Percentiles rank a stretch among this genome's conserved stretches.
phyloP scores from a whole-genome alignment of 1,139 yeast species.

The Maudiozyma humilis region DNA sequence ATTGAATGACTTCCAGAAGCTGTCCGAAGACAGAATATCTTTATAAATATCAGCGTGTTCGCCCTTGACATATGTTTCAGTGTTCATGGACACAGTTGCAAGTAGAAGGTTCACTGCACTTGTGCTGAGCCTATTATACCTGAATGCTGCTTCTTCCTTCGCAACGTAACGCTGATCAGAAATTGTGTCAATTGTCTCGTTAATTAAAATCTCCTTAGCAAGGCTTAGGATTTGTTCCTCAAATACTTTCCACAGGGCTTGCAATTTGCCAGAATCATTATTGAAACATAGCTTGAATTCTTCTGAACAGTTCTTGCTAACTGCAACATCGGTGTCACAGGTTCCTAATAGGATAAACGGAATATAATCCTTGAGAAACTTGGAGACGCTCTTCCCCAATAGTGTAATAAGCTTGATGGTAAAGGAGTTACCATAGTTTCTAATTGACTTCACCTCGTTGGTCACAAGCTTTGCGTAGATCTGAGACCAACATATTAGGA shows the following conservation, averaged over 20 bases:
- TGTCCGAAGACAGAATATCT: conserved; percentile 16
- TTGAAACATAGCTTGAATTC: conserved; percentile 50
- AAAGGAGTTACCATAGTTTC: conserved; percentile 53
- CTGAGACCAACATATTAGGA: conserved; percentile 66
- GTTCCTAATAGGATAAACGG: conserved; percentile 68
- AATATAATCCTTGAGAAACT: conserved; percentile 59
- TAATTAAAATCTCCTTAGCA: conserved; percentile 42
- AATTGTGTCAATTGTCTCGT: conserved; percentile 54
- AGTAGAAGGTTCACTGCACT: conserved; percentile 46
- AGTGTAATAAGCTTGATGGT: conserved; percentile 46
- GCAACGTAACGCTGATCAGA: conserved; percentile 70
- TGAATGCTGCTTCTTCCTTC: conserved; percentile 58
- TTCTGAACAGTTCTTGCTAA: conserved; percentile 43
- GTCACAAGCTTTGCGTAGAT: conserved; percentile 69
- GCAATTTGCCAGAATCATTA: conserved; percentile 46
- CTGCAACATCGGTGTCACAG: conserved; percentile 60
- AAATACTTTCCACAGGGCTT: conserved; percentile 55
- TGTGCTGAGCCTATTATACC: conserved; percentile 53
- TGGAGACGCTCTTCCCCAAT: conserved; percentile 54
- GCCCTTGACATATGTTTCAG: conserved; percentile 12
- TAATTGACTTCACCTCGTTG: conserved; percentile 59
- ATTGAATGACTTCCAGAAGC: conserved; percentile 33
- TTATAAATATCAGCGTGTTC: conserved; percentile 13
- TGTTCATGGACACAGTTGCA: conserved; percentile 32
- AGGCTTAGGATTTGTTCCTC: conserved; percentile 48